Percentiles rank a stretch among this genome's conserved stretches.
Evolutionary conservation across 73 alveolate species (phyloP).

Genomic region (Stentor coeruleus): DNA sequence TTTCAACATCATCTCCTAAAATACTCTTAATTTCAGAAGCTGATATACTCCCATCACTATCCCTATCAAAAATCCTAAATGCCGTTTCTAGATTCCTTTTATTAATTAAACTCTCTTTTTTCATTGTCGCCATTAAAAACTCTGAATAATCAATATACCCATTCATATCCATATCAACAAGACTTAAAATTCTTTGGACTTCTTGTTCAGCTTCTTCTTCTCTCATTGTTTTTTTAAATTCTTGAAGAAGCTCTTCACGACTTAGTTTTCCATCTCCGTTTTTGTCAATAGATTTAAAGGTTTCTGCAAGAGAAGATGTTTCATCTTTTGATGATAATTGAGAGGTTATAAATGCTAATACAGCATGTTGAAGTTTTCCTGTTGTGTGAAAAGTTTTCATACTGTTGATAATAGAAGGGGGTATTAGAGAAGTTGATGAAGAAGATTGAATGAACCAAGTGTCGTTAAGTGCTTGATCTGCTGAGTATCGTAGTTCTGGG

Average conservation of each 20-base stretch:
- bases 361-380: slow-evolving; percentile 19
- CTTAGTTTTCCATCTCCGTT: slow-evolving; percentile 58
- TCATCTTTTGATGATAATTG: slow-evolving; percentile 22
- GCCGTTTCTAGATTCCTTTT: slow-evolving; percentile 37
- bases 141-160: slow-evolving; percentile 55
- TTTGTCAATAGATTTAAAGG: slow-evolving; percentile 38
- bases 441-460: slow-evolving; percentile 43
- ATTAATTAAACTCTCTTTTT: slow-evolving; percentile 33
- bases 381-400: background rate
- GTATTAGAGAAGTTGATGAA: no score
- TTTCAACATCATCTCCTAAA: slow-evolving; percentile 1
- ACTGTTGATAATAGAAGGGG: background rate
- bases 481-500: slow-evolving; percentile 49
- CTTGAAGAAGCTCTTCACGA: slow-evolving; percentile 37
- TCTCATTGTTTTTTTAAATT: slow-evolving; percentile 13
- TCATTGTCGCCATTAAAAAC: slow-evolving; percentile 40
- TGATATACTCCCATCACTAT: slow-evolving; percentile 40
- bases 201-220: slow-evolving; percentile 36
- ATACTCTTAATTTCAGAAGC: slow-evolving; percentile 28
- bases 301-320: slow-evolving; percentile 27
- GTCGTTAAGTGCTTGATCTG: slow-evolving; percentile 51
- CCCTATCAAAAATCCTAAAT: slow-evolving; percentile 37
- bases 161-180: slow-evolving; percentile 39
- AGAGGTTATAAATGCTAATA: background rate
- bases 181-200: slow-evolving; percentile 41